A percentile compares a stretch with the other conserved stretches of the same genome.
Conservation (phyloP, 495 filamentous ascomycete species). For the Staphylotrichum longicolle region DNA sequence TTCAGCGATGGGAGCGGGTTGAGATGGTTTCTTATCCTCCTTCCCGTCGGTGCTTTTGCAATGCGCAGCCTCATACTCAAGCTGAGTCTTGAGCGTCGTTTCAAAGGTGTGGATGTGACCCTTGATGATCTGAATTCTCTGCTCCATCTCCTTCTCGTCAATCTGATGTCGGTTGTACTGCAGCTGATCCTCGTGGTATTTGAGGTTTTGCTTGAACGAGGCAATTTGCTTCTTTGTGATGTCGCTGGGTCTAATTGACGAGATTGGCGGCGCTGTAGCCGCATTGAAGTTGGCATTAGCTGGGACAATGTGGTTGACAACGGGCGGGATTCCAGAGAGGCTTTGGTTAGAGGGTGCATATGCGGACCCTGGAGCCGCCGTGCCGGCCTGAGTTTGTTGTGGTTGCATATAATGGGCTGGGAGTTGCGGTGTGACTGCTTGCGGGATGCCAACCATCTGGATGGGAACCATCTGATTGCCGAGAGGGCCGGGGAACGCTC, state of each 20-base stretch:
- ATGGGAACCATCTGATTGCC: constrained; percentile 26
- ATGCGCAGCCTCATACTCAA: constrained; percentile 36
- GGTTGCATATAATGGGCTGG: constrained; percentile 26
- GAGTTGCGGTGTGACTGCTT: constrained; percentile 17
- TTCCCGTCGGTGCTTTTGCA: constrained; percentile 23
- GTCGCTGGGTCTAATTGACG: constrained; percentile 48
- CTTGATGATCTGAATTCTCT: constrained; percentile 33
- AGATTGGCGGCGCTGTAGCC: constrained; percentile 35
- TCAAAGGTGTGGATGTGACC: constrained; percentile 43
- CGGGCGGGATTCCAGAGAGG: constrained; percentile 13
- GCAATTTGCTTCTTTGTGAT: constrained; percentile 50
- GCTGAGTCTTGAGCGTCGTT: constrained; percentile 34
- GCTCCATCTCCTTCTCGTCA: constrained; percentile 44
- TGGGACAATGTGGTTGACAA: constrained; percentile 15
- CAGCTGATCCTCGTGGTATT: constrained; percentile 47
- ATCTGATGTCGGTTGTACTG: constrained; percentile 52
- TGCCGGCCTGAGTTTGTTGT: constrained; percentile 21
- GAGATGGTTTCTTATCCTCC: constrained; percentile 17
- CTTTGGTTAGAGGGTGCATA: constrained; percentile 17
- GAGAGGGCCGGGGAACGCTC: constrained; percentile 23
- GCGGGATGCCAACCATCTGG: constrained; percentile 27
- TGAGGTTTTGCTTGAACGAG: constrained; percentile 45
- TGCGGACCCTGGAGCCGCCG: constrained; percentile 20
- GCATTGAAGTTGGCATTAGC: constrained; percentile 31
- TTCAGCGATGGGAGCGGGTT: constrained; percentile 1